Base-by-base conservation (phyloP, 768 basidiomycete genomes). In the Rhodotorula babjevae region DNA sequence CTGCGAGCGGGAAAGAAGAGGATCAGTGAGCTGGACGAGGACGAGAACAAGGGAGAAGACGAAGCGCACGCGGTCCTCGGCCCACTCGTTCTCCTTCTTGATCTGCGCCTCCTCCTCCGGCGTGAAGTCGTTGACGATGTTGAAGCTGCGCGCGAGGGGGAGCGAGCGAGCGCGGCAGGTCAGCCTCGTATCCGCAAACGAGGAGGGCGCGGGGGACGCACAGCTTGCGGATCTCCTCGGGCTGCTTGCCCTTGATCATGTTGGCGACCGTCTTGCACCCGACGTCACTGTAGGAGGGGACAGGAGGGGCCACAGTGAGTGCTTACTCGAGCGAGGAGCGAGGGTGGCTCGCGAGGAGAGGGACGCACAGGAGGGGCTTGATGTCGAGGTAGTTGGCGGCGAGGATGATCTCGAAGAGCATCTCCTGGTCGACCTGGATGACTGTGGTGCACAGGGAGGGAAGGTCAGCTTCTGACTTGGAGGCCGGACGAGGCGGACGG, bases 191-290 rank as follows among this genome's bases (percentile, higher is more conserved):
- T 69, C 46, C 19, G 29, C 15, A 2, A 12, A 19, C 14, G 25
- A n/a, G 63, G 44, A 16, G 33, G 8, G 14, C 40, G 44, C 11
- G 44, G 42, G 27, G 55, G 21, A 96, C 95, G 85, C 93, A 97
- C 65, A 98, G 87, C 80, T 97, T 97, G 69, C 95, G 89, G 77
- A 99, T 98, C 84, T 98, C 96, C 82, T 98, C 96, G 33, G 96
- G 96, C 8, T 94, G 95, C 87, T 99, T 99, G 47, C 96, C 96
- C 85, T 99, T 98, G 87, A 99, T 98, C 96, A 98, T 99, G 86
- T 98, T 98, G 23, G 96, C 96, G 10, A 96, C 94, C 8, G 93
- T 96, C 85, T 96, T 95, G 87, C 94, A 96, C 2, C 94, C 94
- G 70, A 96, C 92, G 79, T 96, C 94, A 76, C 93, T 95, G 71